Percentiles rank a stretch among this genome's conserved stretches.
Conservation (phyloP, 495 filamentous ascomycete genomes). For the Penicillium roqueforti region DNA sequence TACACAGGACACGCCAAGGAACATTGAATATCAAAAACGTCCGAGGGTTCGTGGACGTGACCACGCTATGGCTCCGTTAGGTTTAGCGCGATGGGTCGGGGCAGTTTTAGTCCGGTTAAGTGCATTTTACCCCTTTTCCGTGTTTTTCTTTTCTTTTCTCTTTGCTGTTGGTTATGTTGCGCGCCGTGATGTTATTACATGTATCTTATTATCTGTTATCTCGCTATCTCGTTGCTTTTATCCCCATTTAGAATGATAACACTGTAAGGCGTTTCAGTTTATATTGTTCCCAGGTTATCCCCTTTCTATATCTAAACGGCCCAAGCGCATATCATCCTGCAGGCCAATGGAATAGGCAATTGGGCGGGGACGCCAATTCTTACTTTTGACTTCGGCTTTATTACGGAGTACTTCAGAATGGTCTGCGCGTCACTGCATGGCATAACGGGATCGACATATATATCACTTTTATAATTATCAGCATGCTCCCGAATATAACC, state of each 20-base stretch:
- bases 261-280: neutral
- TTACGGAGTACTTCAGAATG: neutral
- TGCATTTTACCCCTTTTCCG: slow-evolving; percentile 11
- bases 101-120: too few species aligned
- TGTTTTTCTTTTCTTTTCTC: neutral
- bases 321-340: slow-evolving; percentile 7
- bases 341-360: slow-evolving; percentile 4
- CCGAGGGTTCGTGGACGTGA: neutral
- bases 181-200: too few species aligned
- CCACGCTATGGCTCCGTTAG: neutral
- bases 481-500: neutral
- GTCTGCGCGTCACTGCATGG: slow-evolving; percentile 7
- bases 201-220: too few species aligned
- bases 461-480: neutral
- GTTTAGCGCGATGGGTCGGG: slow-evolving; percentile 2
- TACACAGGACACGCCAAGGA: too few species aligned
- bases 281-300: neutral
- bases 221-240: neutral
- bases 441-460: neutral
- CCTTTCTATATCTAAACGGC: neutral
- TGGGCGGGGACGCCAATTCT: neutral
- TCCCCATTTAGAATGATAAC: neutral
- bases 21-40: slow-evolving; percentile 1
- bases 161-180: neutral
- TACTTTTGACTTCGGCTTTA: neutral